Evolutionary conservation across 192 early-diverging fungal species (phyloP), one percentile per base, ranked within the genome.

Genomic region (Coemansia sp.): DNA sequence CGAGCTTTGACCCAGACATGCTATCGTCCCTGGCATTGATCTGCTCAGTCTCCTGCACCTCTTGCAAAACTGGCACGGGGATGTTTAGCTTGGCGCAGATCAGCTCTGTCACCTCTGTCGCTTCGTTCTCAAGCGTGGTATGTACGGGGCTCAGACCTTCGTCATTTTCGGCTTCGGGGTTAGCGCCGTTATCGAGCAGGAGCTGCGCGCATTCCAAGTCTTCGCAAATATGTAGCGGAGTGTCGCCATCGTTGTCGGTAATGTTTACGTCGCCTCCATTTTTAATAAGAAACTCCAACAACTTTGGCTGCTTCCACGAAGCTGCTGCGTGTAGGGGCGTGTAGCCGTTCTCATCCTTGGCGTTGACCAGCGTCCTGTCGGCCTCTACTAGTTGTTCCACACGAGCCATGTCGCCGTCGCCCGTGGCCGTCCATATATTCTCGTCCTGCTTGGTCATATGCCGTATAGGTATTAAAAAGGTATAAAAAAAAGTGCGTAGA

Each of bases 341-440:
- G 73, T 94, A 94, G 13, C 94, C 94, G 64, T 86, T 88, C 29
- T 89, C 77, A 64, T 96, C 94, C 68, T 91, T 85, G 32, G 78
- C 83, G 72, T 94, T 87, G 32, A 83, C 74, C 50, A 81, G 70
- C 12, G 83, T 37, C 40, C 63, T 67, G 32, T 90, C 89, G 29
- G 69, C 61, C 38, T 79, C 73, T 30, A 91, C 56, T 27, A 89
- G 70, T 55, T 84, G 71, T 71, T 87, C 75, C 32, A 92, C 88
- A 41, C 86, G 75, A 7, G 82, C 87, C 18, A 87, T 56, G 43
- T 86, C 67, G 24, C 87, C 90, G 63, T 92, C 90, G 35, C 88
- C 81, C 52, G 86, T 85, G 30, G 87, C 87, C 7, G 86, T 73
- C 90, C 90, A 92, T 56, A 92, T 86, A 65, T 92, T 92, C n/a